Conservation (phyloP, 257 asterid species). For the Striga asiatica region DNA sequence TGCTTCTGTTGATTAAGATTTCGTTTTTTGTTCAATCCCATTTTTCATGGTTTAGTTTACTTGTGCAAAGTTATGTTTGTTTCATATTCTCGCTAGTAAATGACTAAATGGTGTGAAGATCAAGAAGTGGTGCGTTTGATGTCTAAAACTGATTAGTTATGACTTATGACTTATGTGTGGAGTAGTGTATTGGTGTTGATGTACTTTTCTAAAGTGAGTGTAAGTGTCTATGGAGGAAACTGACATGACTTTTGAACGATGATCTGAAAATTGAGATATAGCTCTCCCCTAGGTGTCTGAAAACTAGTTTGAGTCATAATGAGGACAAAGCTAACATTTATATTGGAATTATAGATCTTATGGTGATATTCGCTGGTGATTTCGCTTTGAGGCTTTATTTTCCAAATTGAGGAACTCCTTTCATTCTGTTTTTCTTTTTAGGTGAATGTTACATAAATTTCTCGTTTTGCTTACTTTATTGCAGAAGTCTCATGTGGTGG, state of each 20-base stretch:
- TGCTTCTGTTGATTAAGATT: background rate
- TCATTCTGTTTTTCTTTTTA: background rate
- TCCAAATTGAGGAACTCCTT: too few relatives aligned
- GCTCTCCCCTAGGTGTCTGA: too few relatives aligned
- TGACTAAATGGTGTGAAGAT: background rate
- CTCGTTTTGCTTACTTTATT: background rate
- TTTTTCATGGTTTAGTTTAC: background rate
- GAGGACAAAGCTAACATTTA: background rate
- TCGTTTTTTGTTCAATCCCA: background rate
- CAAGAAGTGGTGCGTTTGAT: background rate
- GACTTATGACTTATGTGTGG: background rate
- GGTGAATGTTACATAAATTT: background rate
- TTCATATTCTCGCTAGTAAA: too few relatives aligned
- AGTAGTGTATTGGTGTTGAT: too few relatives aligned
- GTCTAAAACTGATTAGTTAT: too few relatives aligned
- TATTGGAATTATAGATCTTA: too few relatives aligned
- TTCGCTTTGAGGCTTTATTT: too few relatives aligned
- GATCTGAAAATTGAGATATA: too few relatives aligned
- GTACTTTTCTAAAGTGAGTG: background rate
- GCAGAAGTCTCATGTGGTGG: constrained; percentile 52
- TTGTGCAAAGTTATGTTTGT: background rate
- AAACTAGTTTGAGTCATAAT: background rate
- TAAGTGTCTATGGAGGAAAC: background rate
- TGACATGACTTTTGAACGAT: too few relatives aligned
- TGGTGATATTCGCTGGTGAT: too few relatives aligned